Evolutionary conservation across 257 asterid genomes (phyloP), one percentile per base, ranked within the genome.

Genomic region (Solanum acaule): DNA sequence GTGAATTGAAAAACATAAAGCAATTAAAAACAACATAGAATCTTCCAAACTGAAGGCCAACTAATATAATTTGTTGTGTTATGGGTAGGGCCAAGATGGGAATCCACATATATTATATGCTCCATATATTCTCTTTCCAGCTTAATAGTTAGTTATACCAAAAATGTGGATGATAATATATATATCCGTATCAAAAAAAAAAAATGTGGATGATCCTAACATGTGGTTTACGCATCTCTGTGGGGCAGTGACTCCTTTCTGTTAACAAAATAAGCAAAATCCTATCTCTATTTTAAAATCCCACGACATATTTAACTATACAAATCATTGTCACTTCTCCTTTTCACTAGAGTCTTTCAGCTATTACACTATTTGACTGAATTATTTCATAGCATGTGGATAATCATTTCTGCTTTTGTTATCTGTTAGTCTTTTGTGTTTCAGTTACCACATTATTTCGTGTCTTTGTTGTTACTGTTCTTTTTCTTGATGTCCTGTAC

Each of bases 201-300:
- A 37, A 86, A 77, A 89, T 79, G 86, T 86, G 84, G 86, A 56
- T 46, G 73, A 89, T 88, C 87, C 86, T 89, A 67, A 88, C 91
- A 89, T 89, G 90, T 86, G 91, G 71, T 86, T 81, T 89, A 40
- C 86, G 89, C 91, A 91, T 91, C 90, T 88, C 67, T 81, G 94
- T 91, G 93, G 95, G 95, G 86, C 77, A 88, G 88, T 76, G 70
- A 44, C 11, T 79, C 85, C 37, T 42, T 79, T 79, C 23, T 76
- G 33, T 77, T 40, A 23, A 40, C 16, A 40, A 78, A 59, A 78
- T 40, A 25, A 40, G 63, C 61, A 42, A 78, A 42, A n/a, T 77
- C 89, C 77, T 14, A 88, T 88, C 59, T 79, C 88, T 85, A 70
- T 59, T 63, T 70, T 49, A 20, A 31, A 72, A 77, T n/a, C 15